Evolutionary conservation across 257 asterid genomes (phyloP).

Genomic region (Forsythia viridissima): DNA sequence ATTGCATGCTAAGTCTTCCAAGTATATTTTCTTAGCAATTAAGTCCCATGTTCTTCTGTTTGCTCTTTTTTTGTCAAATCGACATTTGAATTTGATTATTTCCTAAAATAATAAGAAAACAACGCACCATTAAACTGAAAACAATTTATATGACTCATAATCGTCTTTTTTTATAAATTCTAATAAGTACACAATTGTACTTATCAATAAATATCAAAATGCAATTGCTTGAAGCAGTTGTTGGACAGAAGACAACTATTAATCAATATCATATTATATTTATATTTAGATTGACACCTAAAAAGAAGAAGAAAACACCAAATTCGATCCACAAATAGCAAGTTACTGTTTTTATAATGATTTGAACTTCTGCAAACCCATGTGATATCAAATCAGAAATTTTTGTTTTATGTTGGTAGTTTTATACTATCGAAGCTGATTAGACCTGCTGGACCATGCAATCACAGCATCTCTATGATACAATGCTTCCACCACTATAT

Average conservation of each 20-base stretch:
- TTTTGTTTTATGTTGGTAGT: conserved; percentile 6
- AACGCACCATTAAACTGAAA: too few species aligned
- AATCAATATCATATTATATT: neutral
- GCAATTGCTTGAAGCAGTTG: neutral
- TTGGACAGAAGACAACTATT: neutral
- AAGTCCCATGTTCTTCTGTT: too few species aligned
- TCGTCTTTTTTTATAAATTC: too few species aligned
- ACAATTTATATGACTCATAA: too few species aligned
- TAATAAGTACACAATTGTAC: too few species aligned
- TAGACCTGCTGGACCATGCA: conserved; percentile 8
- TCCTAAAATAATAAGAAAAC: too few species aligned
- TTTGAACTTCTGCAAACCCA: neutral
- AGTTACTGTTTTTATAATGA: neutral
- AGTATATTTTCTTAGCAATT: too few species aligned
- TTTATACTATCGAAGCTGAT: neutral
- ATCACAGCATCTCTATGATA: neutral
- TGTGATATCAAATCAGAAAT: neutral
- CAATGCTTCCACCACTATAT: too few species aligned
- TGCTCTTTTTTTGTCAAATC: too few species aligned
- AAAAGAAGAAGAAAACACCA: neutral
- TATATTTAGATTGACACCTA: neutral
- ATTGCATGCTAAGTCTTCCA: too few species aligned
- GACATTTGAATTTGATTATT: too few species aligned
- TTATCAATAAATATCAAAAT: neutral
- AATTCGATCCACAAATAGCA: conserved; percentile 1